Percentiles rank a stretch among this genome's conserved stretches.
Conservation (phyloP, 352 stramenopile species). For the Phytophthora cryptogea region DNA sequence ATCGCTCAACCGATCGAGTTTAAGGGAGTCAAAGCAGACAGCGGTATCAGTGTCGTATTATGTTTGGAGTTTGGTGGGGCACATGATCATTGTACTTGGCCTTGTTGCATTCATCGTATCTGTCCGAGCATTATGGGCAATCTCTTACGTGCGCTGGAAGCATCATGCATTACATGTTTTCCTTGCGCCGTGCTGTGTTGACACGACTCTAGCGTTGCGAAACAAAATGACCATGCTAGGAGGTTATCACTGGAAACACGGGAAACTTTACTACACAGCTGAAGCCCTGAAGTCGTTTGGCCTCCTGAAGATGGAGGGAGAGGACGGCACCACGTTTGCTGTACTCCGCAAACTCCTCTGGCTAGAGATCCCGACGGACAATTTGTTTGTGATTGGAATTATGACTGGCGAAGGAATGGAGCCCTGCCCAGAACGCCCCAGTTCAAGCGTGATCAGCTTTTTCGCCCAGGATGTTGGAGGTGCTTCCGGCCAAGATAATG, state of each 20-base stretch:
- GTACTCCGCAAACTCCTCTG: conserved; percentile 1
- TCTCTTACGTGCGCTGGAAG: conserved; percentile 15
- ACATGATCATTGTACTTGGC: conserved; percentile 10
- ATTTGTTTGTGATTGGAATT: conserved; percentile 3
- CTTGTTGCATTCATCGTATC: conserved; percentile 1
- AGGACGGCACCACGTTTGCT: neutral
- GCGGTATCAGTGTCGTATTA: conserved; percentile 11
- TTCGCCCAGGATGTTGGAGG: neutral
- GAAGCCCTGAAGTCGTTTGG: conserved; percentile 14
- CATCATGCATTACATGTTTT: conserved; percentile 5
- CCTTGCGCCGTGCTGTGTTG: conserved; percentile 4
- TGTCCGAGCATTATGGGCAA: conserved; percentile 7
- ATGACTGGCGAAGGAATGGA: neutral
- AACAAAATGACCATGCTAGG: conserved; percentile 14
- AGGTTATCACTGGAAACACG: conserved; percentile 3
- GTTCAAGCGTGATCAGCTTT: neutral
- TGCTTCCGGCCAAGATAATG: neutral
- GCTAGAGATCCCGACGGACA: neutral
- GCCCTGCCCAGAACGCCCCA: neutral
- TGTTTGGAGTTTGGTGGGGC: conserved; percentile 11
- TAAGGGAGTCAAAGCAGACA: neutral
- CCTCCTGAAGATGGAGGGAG: conserved; percentile 6
- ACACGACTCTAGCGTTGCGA: conserved; percentile 4
- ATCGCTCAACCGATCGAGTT: conserved; percentile 7
- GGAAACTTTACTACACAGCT: conserved; percentile 9